Conservation (phyloP, 352 stramenopile species). For the Phytophthora pluvialis region DNA sequence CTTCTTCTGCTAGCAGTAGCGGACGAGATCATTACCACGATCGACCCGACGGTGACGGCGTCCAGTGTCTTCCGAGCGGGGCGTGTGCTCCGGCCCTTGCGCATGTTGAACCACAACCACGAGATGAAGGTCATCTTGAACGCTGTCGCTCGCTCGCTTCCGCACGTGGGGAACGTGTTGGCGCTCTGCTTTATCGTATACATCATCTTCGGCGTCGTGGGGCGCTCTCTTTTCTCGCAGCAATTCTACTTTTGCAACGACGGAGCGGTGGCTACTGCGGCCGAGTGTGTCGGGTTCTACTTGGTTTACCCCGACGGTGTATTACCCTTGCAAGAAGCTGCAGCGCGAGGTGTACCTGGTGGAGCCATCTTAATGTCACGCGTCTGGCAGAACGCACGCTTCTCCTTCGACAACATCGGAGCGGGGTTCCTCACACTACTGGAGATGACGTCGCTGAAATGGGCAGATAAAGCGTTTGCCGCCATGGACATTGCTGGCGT, state of each 20-base stretch:
- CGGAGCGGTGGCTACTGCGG: slow-evolving; percentile 31
- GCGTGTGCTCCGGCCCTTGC: slow-evolving; percentile 67
- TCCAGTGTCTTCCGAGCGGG: slow-evolving; percentile 74
- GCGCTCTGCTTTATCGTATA: slow-evolving; percentile 77
- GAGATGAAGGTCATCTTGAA: slow-evolving; percentile 83
- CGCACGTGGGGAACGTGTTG: slow-evolving; percentile 78
- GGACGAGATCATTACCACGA: slow-evolving; percentile 62
- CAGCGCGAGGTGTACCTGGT: slow-evolving; percentile 38
- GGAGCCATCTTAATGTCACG: slow-evolving; percentile 58
- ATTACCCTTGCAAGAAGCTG: slow-evolving; percentile 55
- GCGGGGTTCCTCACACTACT: slow-evolving; percentile 68
- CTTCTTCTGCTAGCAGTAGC: slow-evolving; percentile 61
- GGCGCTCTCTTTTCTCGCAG: slow-evolving; percentile 68
- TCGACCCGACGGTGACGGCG: slow-evolving; percentile 46
- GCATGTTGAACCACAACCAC: slow-evolving; percentile 77
- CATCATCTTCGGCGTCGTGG: slow-evolving; percentile 79
- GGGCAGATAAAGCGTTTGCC: slow-evolving; percentile 78
- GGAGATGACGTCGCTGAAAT: slow-evolving; percentile 86
- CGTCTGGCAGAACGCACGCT: slow-evolving; percentile 73
- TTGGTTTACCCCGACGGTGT: slow-evolving; percentile 52
- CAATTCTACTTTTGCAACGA: slow-evolving; percentile 80
- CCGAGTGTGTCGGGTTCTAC: slow-evolving; percentile 70
- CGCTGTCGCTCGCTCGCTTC: slow-evolving; percentile 71
- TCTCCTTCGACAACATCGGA: slow-evolving; percentile 83
- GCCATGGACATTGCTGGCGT: slow-evolving; percentile 74